Percentiles rank a stretch among this genome's conserved stretches.
These are phyloP conservation scores for Ampelocalamus luodianensis DNA, from an alignment of 176 grass and related monocot genomes.

Conservation along the genomic window DNA sequence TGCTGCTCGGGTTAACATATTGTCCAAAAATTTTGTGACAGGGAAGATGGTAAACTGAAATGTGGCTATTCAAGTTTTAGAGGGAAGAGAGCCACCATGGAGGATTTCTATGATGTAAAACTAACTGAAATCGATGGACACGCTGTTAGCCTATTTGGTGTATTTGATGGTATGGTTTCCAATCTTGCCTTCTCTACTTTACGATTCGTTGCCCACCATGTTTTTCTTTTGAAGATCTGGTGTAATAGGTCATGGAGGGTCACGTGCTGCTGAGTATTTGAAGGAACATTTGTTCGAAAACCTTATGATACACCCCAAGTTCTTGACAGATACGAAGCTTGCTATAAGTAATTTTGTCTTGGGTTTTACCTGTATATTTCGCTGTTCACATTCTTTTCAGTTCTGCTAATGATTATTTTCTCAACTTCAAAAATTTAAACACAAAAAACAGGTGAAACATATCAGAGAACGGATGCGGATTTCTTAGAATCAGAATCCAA, in stretches of 20 bases:
- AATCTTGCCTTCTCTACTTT: slow-evolving; percentile 25
- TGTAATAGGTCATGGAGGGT: slow-evolving; percentile 85
- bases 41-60: slow-evolving; percentile 81
- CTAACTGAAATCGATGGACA: slow-evolving; percentile 72
- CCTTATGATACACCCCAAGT: slow-evolving; percentile 85
- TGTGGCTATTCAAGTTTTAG: slow-evolving; percentile 92
- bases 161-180: slow-evolving; percentile 82
- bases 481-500: slow-evolving; percentile 78
- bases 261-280: slow-evolving; percentile 86
- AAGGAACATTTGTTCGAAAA: slow-evolving; percentile 92
- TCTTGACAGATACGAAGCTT: slow-evolving; percentile 88
- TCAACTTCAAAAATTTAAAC: slow-evolving; percentile 30
- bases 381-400: slow-evolving; percentile 25
- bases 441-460: slow-evolving; percentile 77
- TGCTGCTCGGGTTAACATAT: slow-evolving; percentile 44
- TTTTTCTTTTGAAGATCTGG: slow-evolving; percentile 43
- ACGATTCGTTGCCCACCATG: slow-evolving; percentile 25
- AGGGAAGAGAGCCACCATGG: slow-evolving; percentile 85
- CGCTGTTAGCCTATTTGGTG: slow-evolving; percentile 83
- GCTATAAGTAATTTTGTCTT: slow-evolving; percentile 73
- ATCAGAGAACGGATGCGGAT: slow-evolving; percentile 80
- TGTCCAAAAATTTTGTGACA: slow-evolving; percentile 55
- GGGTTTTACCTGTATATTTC: slow-evolving; percentile 24
- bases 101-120: slow-evolving; percentile 93
- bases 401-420: slow-evolving; percentile 22